A percentile compares a stretch with the other conserved stretches of the same genome.
These are phyloP conservation scores for Rhododendron molle DNA, from an alignment of 148 eudicot genomes.

Conservation along the genomic window DNA sequence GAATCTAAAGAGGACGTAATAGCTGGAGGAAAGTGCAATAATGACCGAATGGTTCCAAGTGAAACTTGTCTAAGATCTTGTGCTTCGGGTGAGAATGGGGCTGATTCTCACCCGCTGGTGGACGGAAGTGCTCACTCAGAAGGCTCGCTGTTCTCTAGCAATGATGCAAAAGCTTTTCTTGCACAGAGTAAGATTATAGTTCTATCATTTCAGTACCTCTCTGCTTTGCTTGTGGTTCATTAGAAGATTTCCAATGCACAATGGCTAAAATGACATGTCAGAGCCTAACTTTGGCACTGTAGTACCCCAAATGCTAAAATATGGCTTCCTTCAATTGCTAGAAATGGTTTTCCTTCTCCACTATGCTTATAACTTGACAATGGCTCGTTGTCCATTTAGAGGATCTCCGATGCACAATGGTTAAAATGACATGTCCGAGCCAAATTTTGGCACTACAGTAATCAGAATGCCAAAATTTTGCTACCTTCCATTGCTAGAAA, in stretches of 20 bases:
- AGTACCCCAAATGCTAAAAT: background rate
- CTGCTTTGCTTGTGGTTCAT: background rate
- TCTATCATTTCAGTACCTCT: background rate
- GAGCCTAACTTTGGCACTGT: background rate
- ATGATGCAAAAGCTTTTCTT: conserved; percentile 71
- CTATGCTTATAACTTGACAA: background rate
- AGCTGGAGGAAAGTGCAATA: conserved; percentile 19
- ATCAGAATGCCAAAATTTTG: background rate
- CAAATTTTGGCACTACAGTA: background rate
- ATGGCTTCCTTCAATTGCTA: background rate
- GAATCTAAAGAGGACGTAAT: conserved; percentile 24
- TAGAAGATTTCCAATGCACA: background rate
- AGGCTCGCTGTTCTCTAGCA: conserved; percentile 35
- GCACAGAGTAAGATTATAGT: conserved; percentile 51
- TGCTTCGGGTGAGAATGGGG: conserved; percentile 16
- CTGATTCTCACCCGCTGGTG: conserved; percentile 3
- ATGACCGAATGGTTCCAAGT: conserved; percentile 13
- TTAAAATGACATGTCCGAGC: background rate
- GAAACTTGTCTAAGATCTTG: conserved; percentile 25
- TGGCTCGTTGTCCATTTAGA: background rate
- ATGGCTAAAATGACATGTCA: background rate
- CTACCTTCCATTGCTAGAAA: background rate
- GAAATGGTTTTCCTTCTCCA: background rate
- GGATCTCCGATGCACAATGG: background rate
- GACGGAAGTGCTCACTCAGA: conserved; percentile 23